Base-by-base conservation (phyloP, 371 early-diverging fungal genomes). In the Basidiobolus heterosporus region DNA sequence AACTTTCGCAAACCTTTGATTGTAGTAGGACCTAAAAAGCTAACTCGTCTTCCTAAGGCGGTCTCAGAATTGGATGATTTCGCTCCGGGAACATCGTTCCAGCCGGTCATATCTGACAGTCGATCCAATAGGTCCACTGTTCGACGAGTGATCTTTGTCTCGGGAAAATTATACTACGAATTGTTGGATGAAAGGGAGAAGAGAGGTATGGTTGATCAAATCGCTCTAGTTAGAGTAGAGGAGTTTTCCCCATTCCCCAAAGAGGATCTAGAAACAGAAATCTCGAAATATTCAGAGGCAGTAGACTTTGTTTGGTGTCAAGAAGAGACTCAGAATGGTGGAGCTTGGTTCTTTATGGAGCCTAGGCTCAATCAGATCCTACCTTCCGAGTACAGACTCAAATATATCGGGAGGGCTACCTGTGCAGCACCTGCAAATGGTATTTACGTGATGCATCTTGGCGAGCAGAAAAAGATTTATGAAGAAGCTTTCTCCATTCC, bases 291-390 rank as follows among this genome's bases (percentile, higher is more conserved):
- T 58, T 48, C 57, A 14, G 66, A 69, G 18, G 85, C 76, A n/a
- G 3, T 3, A 3, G 82, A 91, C 36, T 85, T 82, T 60, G 64
- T 80, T 1, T 96, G 88, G 86, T 80, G 84, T 50, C 97, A 96
- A 59, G 97, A 96, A 59, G 97, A 96, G 53, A 88, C 87, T n/a
- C 80, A 86, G 61, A 96, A 96, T 61, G 78, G 81, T 15, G 97
- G 97, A 20, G 82, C 82, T 14, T 95, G 77, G 56, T 55, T 80
- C 2, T 30, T 30, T 30, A 30, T 30, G 30, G 30, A 30, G 9
- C 9, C 30, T 5, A 30, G 30, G 9, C 9, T 30, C 30, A 30
- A 30, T 30, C 30, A 30, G 9, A 30, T 30, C 30, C 30, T 30
- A 3, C 30, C 30, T 5, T 3, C 30, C 30, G 5, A 30, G 9